phyloP scores from a whole-genome alignment of 352 stramenopile species.

The Phytopythium montanum region DNA sequence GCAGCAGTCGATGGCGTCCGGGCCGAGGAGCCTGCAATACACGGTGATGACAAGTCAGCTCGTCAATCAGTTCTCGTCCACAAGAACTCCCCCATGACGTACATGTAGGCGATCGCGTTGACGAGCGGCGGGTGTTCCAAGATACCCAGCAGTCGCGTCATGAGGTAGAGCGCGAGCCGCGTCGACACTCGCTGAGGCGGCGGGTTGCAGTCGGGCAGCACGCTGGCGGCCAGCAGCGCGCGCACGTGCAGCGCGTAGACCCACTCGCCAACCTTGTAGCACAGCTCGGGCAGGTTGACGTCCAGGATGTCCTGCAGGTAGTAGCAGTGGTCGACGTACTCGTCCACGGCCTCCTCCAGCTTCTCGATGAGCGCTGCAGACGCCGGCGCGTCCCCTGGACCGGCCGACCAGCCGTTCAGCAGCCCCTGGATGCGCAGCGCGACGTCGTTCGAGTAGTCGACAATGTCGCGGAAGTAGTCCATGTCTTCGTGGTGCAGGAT shows the following conservation, averaged over 20 bases:
- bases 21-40: slow-evolving; percentile 39
- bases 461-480: slow-evolving; percentile 78
- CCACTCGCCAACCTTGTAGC: slow-evolving; percentile 73
- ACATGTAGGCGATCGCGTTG: slow-evolving; percentile 79
- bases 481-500: slow-evolving; percentile 70
- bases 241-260: slow-evolving; percentile 72
- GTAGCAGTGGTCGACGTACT: slow-evolving; percentile 83
- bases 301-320: slow-evolving; percentile 85
- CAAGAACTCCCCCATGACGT: slow-evolving; percentile 9
- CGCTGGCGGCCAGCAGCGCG: slow-evolving; percentile 57
- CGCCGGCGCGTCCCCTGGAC: slow-evolving; percentile 6
- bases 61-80: not conserved
- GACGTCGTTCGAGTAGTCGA: slow-evolving; percentile 70
- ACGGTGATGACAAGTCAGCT: not conserved
- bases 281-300: slow-evolving; percentile 79
- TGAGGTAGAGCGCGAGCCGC: slow-evolving; percentile 68
- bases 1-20: slow-evolving; percentile 52
- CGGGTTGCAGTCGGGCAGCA: slow-evolving; percentile 73
- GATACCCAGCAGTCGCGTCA: slow-evolving; percentile 69
- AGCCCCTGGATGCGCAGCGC: slow-evolving; percentile 73
- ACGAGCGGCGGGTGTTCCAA: slow-evolving; percentile 79
- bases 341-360: slow-evolving; percentile 74
- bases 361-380: slow-evolving; percentile 48
- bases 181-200: slow-evolving; percentile 74
- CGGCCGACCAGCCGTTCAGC: slow-evolving; percentile 53